Base-by-base conservation (phyloP, 164 flowering plant genomes). In the Umbilicus rupestris region DNA sequence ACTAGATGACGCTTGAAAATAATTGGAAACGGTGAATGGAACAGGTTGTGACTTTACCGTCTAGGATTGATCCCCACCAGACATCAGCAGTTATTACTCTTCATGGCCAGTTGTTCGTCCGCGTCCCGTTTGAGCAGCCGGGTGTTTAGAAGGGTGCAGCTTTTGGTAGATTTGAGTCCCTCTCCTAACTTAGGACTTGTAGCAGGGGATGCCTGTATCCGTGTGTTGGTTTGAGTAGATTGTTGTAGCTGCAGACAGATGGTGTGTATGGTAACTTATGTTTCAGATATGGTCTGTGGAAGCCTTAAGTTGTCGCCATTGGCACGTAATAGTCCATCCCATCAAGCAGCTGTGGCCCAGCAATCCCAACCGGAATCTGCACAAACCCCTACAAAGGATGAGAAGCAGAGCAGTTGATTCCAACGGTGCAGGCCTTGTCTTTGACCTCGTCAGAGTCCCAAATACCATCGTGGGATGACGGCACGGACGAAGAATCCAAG, bases 281-380 rank as follows among this genome's bases (percentile, higher is more conserved):
- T 14, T 41, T 60, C 64, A 30, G 39, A 35, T 35, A 35, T 3
- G 7, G 4, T 35, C 37, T 3, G 37, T 35, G n/a, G n/a, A n/a
- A 84, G 14, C 90, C 90, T 67, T 86, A 95, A 37, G 95, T 90
- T 0, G 97, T 88, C 9, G 97, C 97, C 97, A 90, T 88, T 3
- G 97, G 97, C 39, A 91, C 90, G 47, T 80, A 68, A 64, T 75
- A 84, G 74, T 88, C 90, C 15, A 67, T 67, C 9, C 88, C 92
- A 65, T 85, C 87, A 1, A 87, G 75, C 77, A 90, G 69, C 82
- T 88, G 66, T 0, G 98, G 96, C 31, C 96, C 98, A 0, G 87
- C 95, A 9, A 92, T 76, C 33, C 98, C 98, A 42, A 92, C 95
- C 26, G 98, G 98, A 64, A 92, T 88, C 84, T 92, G 98, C 14